Evolutionary conservation across 2,329 filamentous ascomycete species (phyloP), one percentile per base, ranked within the genome.

Genomic region (Cordyceps cateniannulata): DNA sequence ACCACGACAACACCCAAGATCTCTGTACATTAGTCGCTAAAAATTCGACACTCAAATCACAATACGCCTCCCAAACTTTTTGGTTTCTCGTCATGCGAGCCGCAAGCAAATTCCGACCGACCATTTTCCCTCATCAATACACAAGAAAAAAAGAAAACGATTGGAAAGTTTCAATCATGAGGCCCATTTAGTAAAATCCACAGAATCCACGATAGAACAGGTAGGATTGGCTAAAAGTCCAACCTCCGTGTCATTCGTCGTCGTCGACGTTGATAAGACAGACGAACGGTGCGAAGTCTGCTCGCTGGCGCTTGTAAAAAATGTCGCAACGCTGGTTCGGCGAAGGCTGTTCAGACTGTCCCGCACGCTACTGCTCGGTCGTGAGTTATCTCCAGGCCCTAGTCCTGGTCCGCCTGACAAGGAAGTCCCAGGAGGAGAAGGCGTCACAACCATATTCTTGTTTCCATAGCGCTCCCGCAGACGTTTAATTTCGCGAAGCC

Each of bases 401-500:
- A 29, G 20, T 20, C 64, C 65, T 44, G 61, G 65, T 54, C 64
- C 62, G 55, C 65, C 57, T 3, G 56, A 55, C 22, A 60, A 29
- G 3, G 56, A 56, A 63, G 69, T 63, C 60, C 70, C 65, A 18
- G 67, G 68, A 69, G 72, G 67, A 65, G 67, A 66, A 63, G 69
- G 62, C 68, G 62, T 42, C 8, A 54, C 40, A 10, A 25, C 44
- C 16, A 53, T 42, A 25, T 44, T 61, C 65, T 80, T 84, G 9
- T 76, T 75, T 2, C 76, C 78, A 66, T 88, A 81, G 62, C 82
- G 85, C 62, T 96, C 90, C 29, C 92, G 85, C 54, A 99, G 81
- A 49, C 86, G 84, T 70, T 89, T 88, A 70, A 99, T 96, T 71
- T 93, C 90, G 53, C 89, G 85, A 14, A 98, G 82, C 53, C 95